phyloP scores from a whole-genome alignment of 2,329 filamentous ascomycete genomes.

The Xylariaceae sp. region DNA sequence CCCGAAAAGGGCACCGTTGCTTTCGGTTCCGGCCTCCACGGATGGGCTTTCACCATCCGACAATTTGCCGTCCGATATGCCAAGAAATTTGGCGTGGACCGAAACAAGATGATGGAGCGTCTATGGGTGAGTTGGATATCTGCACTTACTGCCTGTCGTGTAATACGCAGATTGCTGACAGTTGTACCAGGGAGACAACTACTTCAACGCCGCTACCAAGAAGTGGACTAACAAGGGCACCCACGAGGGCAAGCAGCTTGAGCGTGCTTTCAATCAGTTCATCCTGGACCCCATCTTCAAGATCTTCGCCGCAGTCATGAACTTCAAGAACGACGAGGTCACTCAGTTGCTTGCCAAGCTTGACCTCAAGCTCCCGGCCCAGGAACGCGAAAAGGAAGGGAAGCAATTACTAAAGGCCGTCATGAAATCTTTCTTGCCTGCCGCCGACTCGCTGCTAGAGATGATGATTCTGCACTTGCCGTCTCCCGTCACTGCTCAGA shows the following conservation, averaged over 20 bases:
- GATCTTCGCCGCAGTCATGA: slow-evolving; percentile 95
- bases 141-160: neutral
- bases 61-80: slow-evolving; percentile 95
- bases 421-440: slow-evolving; percentile 98
- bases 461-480: slow-evolving; percentile 99
- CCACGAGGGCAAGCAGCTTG: slow-evolving; percentile 83
- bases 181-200: slow-evolving; percentile 79
- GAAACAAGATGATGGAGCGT: slow-evolving; percentile 99
- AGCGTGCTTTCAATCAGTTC: slow-evolving; percentile 99
- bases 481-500: slow-evolving; percentile 93
- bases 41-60: slow-evolving; percentile 98
- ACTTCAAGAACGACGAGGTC: slow-evolving; percentile 97
- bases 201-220: slow-evolving; percentile 99
- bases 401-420: slow-evolving; percentile 97
- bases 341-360: slow-evolving; percentile 86
- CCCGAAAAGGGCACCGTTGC: slow-evolving; percentile 96
- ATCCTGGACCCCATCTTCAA: slow-evolving; percentile 99
- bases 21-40: slow-evolving; percentile 99
- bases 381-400: slow-evolving; percentile 93
- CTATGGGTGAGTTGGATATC: slow-evolving; percentile 76
- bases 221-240: slow-evolving; percentile 94
- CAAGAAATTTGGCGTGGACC: slow-evolving; percentile 99
- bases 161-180: slow-evolving; percentile 26
- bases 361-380: slow-evolving; percentile 82
- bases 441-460: slow-evolving; percentile 96